phyloP scores from a whole-genome alignment of 1,284 basidiomycete genomes.

The Naganishia liquefaciens region DNA sequence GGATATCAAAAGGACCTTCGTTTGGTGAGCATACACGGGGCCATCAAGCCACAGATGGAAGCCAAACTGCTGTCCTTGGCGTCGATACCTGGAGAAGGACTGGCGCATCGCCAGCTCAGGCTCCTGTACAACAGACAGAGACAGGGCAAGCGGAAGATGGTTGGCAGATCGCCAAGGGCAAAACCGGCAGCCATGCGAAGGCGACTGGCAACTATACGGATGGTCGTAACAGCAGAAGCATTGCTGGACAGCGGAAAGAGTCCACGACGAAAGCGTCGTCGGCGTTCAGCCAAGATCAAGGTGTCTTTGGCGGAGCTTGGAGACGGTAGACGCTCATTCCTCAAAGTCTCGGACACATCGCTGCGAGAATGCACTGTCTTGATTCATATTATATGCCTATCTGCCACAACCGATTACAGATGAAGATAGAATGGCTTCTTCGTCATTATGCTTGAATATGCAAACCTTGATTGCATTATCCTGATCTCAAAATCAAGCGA shows the following conservation, averaged over 20 bases:
- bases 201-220: background rate
- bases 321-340: slow-evolving; percentile 7
- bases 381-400: slow-evolving; percentile 10
- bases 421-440: background rate
- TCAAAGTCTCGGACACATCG: too few relatives aligned
- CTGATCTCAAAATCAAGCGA: too few relatives aligned
- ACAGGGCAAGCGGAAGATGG: slow-evolving; percentile 1
- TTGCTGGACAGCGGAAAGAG: slow-evolving; percentile 4
- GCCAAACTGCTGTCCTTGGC: slow-evolving; percentile 14
- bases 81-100: slow-evolving; percentile 17
- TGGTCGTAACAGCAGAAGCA: background rate
- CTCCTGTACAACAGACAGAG: background rate
- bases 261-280: slow-evolving; percentile 9
- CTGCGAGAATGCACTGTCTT: too few relatives aligned
- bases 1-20: background rate
- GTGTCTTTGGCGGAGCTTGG: slow-evolving; percentile 14
- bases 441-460: too few relatives aligned
- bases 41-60: slow-evolving; percentile 2
- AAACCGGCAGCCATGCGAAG: slow-evolving; percentile 2
- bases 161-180: slow-evolving; percentile 26
- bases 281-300: slow-evolving; percentile 21
- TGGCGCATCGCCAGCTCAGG: background rate
- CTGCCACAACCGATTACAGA: background rate
- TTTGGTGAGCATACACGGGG: slow-evolving; percentile 11
- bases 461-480: too few relatives aligned